Conservation (phyloP, 2,329 filamentous ascomycete genomes). For the Cyclaneusma minus region DNA sequence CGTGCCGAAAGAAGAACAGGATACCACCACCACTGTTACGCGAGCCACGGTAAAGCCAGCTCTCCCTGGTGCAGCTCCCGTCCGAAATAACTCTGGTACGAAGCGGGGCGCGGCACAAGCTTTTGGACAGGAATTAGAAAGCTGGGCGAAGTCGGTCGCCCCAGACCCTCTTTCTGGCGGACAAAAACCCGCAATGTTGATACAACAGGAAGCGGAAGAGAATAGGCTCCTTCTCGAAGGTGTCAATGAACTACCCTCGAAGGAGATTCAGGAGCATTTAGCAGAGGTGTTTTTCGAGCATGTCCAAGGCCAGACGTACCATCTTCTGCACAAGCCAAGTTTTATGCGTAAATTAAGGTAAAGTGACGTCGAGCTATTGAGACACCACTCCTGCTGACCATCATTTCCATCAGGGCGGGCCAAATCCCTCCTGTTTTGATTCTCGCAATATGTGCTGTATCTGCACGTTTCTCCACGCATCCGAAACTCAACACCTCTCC, state of each 20-base stretch:
- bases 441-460: slow-evolving; percentile 86
- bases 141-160: slow-evolving; percentile 54
- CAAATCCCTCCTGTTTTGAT: slow-evolving; percentile 79
- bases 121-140: slow-evolving; percentile 66
- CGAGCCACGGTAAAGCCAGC: slow-evolving; percentile 76
- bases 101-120: slow-evolving; percentile 80
- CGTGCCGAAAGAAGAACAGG: slow-evolving; percentile 73
- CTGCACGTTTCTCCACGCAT: slow-evolving; percentile 88
- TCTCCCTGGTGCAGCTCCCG: slow-evolving; percentile 36
- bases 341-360: slow-evolving; percentile 78
- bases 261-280: slow-evolving; percentile 84
- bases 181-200: slow-evolving; percentile 34
- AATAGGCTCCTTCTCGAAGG: slow-evolving; percentile 69
- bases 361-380: slow-evolving; percentile 14
- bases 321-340: slow-evolving; percentile 88
- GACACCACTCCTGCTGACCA: slow-evolving; percentile 3
- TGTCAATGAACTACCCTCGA: slow-evolving; percentile 62
- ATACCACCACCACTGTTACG: slow-evolving; percentile 48
- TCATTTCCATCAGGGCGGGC: slow-evolving; percentile 37
- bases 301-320: slow-evolving; percentile 89
- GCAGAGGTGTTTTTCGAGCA: slow-evolving; percentile 93
- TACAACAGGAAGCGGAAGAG: slow-evolving; percentile 54
- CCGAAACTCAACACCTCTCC: slow-evolving; percentile 57
- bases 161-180: slow-evolving; percentile 32
- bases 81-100: slow-evolving; percentile 41